Percentiles rank a stretch among this genome's conserved stretches.
phyloP scores from a whole-genome alignment of 2,329 filamentous ascomycete species.

The Ophiostoma australiae region DNA sequence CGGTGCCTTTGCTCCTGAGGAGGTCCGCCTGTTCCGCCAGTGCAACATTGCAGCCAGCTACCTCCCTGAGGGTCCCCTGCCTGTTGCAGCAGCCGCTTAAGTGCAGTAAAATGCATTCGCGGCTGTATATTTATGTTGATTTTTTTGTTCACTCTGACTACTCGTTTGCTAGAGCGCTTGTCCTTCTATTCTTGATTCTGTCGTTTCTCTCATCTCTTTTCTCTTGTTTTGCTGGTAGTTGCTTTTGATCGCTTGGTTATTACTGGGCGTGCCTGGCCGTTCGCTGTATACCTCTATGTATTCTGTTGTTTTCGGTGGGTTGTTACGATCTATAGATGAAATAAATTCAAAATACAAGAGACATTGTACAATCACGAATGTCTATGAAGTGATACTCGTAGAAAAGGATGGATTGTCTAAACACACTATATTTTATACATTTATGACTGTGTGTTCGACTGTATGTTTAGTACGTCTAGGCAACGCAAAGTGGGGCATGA shows the following conservation, averaged over 20 bases:
- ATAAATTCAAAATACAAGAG: neutral
- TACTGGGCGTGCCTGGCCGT: neutral
- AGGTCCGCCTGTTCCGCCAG: constrained; percentile 70
- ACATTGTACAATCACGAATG: neutral
- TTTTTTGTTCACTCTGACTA: neutral
- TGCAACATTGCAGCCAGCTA: constrained; percentile 68
- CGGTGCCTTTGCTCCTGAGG: constrained; percentile 65
- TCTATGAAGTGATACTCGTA: neutral
- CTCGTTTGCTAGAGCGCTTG: neutral
- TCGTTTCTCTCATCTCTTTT: neutral
- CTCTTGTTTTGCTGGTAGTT: neutral
- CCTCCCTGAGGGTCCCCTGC: constrained; percentile 23
- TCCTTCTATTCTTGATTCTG: neutral
- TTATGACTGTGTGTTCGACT: neutral
- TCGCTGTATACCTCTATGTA: neutral
- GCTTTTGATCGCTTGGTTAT: neutral
- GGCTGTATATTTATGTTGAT: neutral
- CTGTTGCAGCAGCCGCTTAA: neutral
- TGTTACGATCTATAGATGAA: neutral
- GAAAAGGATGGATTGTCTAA: neutral
- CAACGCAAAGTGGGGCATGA: neutral
- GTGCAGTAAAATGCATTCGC: too few species aligned
- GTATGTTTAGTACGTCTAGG: neutral
- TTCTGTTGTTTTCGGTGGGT: neutral
- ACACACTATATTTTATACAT: neutral